These are phyloP conservation scores for Cercis canadensis DNA, from an alignment of 306 rosid species.

Conservation along the genomic window DNA sequence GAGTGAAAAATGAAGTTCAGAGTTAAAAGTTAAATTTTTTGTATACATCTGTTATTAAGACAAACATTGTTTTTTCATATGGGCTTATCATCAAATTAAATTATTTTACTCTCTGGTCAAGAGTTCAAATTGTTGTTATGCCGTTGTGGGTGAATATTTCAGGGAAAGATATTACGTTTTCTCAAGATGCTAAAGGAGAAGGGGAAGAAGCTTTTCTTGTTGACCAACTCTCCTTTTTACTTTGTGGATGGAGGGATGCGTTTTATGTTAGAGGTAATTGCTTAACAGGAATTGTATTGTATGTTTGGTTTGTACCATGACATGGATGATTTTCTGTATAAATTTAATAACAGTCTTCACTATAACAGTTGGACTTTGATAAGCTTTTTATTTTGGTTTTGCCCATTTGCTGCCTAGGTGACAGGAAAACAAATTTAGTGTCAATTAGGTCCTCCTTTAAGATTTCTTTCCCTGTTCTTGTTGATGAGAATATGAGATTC, in stretches of 20 bases:
- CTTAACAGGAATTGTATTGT: constrained; percentile 18
- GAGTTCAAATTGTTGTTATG: constrained; percentile 27
- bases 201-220: constrained; percentile 92
- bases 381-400: neutral
- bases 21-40: constrained; percentile 27
- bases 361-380: constrained; percentile 4
- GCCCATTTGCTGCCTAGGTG: constrained; percentile 7
- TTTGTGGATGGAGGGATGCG: constrained; percentile 99
- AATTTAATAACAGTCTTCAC: constrained; percentile 10
- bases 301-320: constrained; percentile 13
- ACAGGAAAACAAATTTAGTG: constrained; percentile 6
- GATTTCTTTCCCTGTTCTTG: constrained; percentile 6
- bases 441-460: constrained; percentile 11
- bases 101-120: constrained; percentile 31
- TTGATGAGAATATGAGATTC: constrained; percentile 7
- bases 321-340: constrained; percentile 1
- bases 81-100: constrained; percentile 22
- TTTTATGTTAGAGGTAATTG: constrained; percentile 82
- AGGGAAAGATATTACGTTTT: constrained; percentile 73
- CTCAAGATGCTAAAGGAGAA: constrained; percentile 86
- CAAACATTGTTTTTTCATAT: constrained; percentile 25
- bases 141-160: constrained; percentile 44
- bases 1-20: constrained; percentile 11
- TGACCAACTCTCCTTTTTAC: constrained; percentile 91
- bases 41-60: constrained; percentile 6